phyloP scores from a whole-genome alignment of 768 basidiomycete genomes.

The Hericium erinaceus region DNA sequence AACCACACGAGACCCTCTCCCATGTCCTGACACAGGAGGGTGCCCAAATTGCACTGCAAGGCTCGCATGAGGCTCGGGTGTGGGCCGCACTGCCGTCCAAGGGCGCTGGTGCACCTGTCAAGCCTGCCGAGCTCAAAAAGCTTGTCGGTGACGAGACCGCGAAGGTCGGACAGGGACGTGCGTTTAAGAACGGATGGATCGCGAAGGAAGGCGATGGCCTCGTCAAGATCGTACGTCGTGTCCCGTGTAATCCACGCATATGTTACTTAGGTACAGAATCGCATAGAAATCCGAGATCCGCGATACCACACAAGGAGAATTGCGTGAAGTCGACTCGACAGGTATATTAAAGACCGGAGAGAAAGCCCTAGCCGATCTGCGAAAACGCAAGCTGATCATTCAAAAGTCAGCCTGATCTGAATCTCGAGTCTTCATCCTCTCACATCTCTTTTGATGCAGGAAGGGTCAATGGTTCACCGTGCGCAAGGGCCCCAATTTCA shows the following conservation, averaged over 20 bases:
- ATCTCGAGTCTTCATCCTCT: not conserved
- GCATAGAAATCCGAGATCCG: conserved; percentile 51
- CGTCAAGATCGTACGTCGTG: conserved; percentile 67
- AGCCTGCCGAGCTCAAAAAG: conserved; percentile 59
- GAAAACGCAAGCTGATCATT: conserved; percentile 82
- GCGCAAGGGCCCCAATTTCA: conserved; percentile 76
- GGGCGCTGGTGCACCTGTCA: conserved; percentile 60
- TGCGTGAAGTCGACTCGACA: conserved; percentile 62
- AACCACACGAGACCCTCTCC: conserved; percentile 64
- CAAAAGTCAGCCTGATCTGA: conserved; percentile 50
- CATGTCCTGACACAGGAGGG: conserved; percentile 83
- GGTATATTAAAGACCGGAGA: conserved; percentile 71
- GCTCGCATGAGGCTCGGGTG: conserved; percentile 93
- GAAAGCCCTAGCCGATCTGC: conserved; percentile 74
- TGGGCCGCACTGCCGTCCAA: conserved; percentile 76
- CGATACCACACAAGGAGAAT: conserved; percentile 68
- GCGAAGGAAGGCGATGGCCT: conserved; percentile 83
- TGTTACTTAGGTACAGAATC: conserved; percentile 7
- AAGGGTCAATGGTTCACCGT: conserved; percentile 96
- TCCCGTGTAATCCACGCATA: not conserved
- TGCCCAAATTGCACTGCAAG: conserved; percentile 59
- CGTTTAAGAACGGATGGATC: conserved; percentile 98
- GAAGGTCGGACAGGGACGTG: conserved; percentile 90
- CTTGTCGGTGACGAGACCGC: conserved; percentile 79
- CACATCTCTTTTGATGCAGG: conserved; percentile 32